phyloP scores from a whole-genome alignment of 1,139 yeast species.

The Wickerhamiella infanticola region DNA sequence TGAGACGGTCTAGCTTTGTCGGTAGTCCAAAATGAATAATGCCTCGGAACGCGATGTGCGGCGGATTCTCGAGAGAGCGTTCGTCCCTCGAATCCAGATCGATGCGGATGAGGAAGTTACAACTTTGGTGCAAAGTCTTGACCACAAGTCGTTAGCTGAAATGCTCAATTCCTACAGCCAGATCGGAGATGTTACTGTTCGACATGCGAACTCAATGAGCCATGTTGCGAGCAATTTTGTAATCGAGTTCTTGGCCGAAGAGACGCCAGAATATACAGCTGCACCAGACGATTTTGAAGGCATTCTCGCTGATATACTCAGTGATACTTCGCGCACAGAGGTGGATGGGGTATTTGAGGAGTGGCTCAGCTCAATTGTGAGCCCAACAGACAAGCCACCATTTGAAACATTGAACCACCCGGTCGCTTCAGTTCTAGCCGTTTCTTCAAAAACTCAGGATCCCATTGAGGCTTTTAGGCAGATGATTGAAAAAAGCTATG shows the following conservation, averaged over 20 bases:
- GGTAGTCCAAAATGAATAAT: too few species aligned
- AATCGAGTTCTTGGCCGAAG: slow-evolving; percentile 17
- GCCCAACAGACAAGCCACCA: slow-evolving; percentile 24
- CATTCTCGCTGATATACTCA: not conserved
- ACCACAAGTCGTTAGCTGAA: slow-evolving; percentile 26
- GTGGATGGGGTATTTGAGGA: not conserved
- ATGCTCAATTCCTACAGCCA: slow-evolving; percentile 31
- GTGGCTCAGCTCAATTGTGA: not conserved
- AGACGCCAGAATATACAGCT: slow-evolving; percentile 1
- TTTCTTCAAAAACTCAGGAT: slow-evolving; percentile 34
- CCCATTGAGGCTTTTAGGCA: slow-evolving; percentile 34
- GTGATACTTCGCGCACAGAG: not conserved
- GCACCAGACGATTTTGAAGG: slow-evolving; percentile 1
- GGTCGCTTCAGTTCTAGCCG: slow-evolving; percentile 54
- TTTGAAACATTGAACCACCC: slow-evolving; percentile 91
- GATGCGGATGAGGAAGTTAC: slow-evolving; percentile 40
- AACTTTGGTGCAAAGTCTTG: slow-evolving; percentile 27
- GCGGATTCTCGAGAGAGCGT: not conserved
- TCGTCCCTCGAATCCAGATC: slow-evolving; percentile 16
- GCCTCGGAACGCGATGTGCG: too few species aligned
- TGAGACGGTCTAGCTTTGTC: too few species aligned
- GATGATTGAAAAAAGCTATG: slow-evolving; percentile 22
- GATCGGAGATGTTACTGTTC: slow-evolving; percentile 27
- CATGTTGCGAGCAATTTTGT: slow-evolving; percentile 21
- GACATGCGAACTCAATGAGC: slow-evolving; percentile 25